Conservation (phyloP, 108 stramenopile genomes). For the Fistulifera solaris region DNA sequence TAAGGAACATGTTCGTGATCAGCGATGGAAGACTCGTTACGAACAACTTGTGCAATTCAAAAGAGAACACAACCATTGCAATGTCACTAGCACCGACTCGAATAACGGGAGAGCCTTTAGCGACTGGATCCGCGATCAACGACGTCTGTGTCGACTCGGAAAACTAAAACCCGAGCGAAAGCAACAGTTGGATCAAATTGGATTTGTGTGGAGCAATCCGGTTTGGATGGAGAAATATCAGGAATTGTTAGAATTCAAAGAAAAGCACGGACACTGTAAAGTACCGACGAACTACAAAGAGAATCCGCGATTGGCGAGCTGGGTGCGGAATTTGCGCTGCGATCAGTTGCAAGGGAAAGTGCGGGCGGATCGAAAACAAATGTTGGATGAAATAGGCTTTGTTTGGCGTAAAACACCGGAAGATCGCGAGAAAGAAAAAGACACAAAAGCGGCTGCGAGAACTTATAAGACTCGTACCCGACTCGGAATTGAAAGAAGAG, state of each 20-base stretch:
- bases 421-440: conserved; percentile 26
- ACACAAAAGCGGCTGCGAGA: conserved; percentile 25
- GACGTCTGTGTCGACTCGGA: no score
- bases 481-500: not conserved
- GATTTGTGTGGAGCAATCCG: conserved; percentile 10
- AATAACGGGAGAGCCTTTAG: conserved; percentile 4
- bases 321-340: conserved; percentile 23
- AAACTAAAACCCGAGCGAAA: not conserved
- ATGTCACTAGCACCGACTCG: conserved; percentile 20
- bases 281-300: conserved; percentile 31
- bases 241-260: conserved; percentile 21
- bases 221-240: conserved; percentile 7
- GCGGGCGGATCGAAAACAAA: not conserved
- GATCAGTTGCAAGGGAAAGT: not conserved
- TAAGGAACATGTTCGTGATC: no score
- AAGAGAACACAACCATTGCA: conserved; percentile 23
- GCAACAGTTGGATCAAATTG: conserved; percentile 6
- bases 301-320: conserved; percentile 30
- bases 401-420: conserved; percentile 33
- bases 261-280: conserved; percentile 24
- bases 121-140: not conserved
- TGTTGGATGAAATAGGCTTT: conserved; percentile 38
- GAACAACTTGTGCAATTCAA: conserved; percentile 15
- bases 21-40: conserved; percentile 18
- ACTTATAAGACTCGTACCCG: not conserved